These are phyloP conservation scores for Agaricus sinodeliciosus DNA, from an alignment of 768 basidiomycete genomes.

Conservation along the genomic window DNA sequence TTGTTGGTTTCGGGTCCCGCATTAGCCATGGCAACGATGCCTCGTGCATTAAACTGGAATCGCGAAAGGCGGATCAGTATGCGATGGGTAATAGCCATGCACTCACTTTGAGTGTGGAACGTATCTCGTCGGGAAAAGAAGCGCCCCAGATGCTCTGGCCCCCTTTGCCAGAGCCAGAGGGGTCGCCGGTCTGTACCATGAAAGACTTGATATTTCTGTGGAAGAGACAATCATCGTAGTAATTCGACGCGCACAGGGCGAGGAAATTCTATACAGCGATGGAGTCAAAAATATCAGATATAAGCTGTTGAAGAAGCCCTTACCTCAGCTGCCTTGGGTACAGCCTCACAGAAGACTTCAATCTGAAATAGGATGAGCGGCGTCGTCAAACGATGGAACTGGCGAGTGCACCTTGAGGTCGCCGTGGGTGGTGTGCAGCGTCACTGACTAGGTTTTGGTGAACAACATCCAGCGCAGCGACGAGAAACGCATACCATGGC, in stretches of 20 bases:
- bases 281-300: slow-evolving; percentile 9
- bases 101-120: slow-evolving; percentile 86
- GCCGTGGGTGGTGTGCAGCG: slow-evolving; percentile 88
- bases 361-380: slow-evolving; percentile 43
- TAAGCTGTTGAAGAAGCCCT: slow-evolving; percentile 5
- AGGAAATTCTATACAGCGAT: slow-evolving; percentile 73
- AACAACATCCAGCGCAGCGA: slow-evolving; percentile 1
- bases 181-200: slow-evolving; percentile 94
- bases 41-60: slow-evolving; percentile 85
- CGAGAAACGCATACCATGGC: slow-evolving; percentile 22
- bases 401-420: slow-evolving; percentile 72
- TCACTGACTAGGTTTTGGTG: slow-evolving; percentile 65
- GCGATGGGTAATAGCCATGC: slow-evolving; percentile 10
- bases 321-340: slow-evolving; percentile 93
- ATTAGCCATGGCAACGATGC: slow-evolving; percentile 98
- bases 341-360: slow-evolving; percentile 95
- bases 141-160: slow-evolving; percentile 96
- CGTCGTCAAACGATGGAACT: slow-evolving; percentile 2
- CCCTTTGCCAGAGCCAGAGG: slow-evolving; percentile 86
- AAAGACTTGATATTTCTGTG: slow-evolving; percentile 95
- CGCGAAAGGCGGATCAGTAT: slow-evolving; percentile 17
- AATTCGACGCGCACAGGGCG: slow-evolving; percentile 85
- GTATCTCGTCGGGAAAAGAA: slow-evolving; percentile 86
- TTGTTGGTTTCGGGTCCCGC: slow-evolving; percentile 93
- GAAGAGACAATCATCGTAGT: slow-evolving; percentile 80